A percentile compares a stretch with the other conserved stretches of the same genome.
Conservation (phyloP, 352 stramenopile genomes). For the Pythium diclinum region DNA sequence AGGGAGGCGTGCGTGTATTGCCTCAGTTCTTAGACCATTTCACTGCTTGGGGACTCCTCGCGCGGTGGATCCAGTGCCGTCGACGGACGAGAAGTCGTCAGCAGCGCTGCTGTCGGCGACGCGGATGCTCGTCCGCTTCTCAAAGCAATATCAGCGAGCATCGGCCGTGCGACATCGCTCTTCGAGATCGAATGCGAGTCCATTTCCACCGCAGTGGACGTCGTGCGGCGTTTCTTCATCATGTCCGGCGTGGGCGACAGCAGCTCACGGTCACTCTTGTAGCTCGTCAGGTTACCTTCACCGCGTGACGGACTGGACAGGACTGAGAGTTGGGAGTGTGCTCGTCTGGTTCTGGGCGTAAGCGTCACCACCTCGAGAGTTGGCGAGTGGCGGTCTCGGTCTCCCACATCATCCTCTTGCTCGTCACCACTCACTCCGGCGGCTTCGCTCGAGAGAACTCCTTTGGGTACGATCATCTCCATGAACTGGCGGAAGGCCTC, state of each 20-base stretch:
- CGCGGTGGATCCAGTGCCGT: background rate
- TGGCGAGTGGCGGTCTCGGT: background rate
- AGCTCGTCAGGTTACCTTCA: background rate
- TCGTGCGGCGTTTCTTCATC: background rate
- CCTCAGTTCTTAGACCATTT: background rate
- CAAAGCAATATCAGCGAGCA: background rate
- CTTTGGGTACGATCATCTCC: constrained; percentile 42
- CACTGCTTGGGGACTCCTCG: background rate
- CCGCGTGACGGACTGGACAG: background rate
- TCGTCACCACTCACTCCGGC: background rate
- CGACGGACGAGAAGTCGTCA: background rate
- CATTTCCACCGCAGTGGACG: background rate
- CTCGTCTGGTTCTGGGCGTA: background rate
- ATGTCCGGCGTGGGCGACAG: background rate
- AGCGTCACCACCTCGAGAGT: background rate
- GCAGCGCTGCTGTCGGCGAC: background rate
- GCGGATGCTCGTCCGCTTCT: background rate
- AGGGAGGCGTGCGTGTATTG: background rate
- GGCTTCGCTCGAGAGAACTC: constrained; percentile 1
- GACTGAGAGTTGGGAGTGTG: background rate
- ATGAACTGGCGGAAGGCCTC: constrained; percentile 46
- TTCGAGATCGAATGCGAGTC: background rate
- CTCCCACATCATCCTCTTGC: background rate
- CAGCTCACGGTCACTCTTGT: background rate
- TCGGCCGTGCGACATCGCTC: background rate